These are phyloP conservation scores for Stemphylium lycopersici DNA, from an alignment of 2,329 filamentous ascomycete genomes.

Conservation along the genomic window DNA sequence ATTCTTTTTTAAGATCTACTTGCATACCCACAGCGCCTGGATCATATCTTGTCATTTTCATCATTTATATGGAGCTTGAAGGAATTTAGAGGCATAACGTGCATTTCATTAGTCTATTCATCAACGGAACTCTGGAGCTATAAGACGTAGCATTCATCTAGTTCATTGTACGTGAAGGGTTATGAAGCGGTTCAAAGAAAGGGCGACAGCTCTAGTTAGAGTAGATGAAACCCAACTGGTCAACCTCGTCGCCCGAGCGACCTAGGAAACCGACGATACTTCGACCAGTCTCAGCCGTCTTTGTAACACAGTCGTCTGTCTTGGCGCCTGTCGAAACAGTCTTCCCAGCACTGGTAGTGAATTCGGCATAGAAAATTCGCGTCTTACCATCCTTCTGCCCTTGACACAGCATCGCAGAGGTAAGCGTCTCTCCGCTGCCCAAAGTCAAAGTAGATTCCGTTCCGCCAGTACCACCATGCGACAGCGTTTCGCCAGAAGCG, in stretches of 20 bases:
- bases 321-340: conserved; percentile 54
- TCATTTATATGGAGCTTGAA: too few species aligned
- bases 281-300: conserved; percentile 57
- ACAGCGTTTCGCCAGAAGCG: conserved; percentile 55
- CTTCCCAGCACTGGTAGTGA: conserved; percentile 59
- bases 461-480: conserved; percentile 63
- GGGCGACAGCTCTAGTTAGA: conserved; percentile 5
- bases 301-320: conserved; percentile 57
- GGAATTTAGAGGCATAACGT: too few species aligned
- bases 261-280: conserved; percentile 62
- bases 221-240: conserved; percentile 56
- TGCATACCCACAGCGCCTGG: too few species aligned
- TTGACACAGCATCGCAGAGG: conserved; percentile 57
- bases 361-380: conserved; percentile 63
- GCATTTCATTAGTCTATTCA: too few species aligned
- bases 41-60: too few species aligned
- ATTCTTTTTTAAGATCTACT: too few species aligned
- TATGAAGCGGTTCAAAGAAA: too few species aligned
- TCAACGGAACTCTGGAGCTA: too few species aligned
- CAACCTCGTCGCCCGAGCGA: conserved; percentile 61
- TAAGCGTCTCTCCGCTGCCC: conserved; percentile 57
- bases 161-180: too few species aligned
- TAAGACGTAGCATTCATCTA: too few species aligned
- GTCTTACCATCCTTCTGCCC: conserved; percentile 55
- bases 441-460: conserved; percentile 52